phyloP scores from a whole-genome alignment of 2,329 filamentous ascomycete species.

The Xylaria sp. region DNA sequence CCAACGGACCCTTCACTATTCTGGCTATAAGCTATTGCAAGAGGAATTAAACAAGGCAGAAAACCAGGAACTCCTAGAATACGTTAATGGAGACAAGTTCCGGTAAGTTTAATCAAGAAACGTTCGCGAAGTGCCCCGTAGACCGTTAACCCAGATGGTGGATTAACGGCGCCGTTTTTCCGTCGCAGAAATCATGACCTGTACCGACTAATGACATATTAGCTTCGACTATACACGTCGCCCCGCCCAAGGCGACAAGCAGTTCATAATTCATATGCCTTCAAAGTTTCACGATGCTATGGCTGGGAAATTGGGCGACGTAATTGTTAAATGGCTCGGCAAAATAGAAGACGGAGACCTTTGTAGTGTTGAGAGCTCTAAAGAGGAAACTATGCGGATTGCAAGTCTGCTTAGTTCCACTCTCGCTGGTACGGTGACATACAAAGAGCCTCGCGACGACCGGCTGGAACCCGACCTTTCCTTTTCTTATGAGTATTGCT shows the following conservation, averaged over 20 bases:
- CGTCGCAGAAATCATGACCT: too few relatives aligned
- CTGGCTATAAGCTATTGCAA: conserved; percentile 19
- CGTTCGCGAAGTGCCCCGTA: not conserved
- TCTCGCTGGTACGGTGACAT: not conserved
- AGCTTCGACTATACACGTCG: conserved; percentile 27
- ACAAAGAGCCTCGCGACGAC: not conserved
- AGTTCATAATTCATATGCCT: conserved; percentile 25
- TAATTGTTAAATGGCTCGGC: conserved; percentile 4
- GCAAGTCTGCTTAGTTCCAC: conserved; percentile 1
- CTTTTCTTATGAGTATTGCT: not conserved
- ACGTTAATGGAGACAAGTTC: conserved; percentile 5
- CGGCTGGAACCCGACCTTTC: conserved; percentile 20
- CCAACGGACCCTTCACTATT: conserved; percentile 15
- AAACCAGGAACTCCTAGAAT: conserved; percentile 9
- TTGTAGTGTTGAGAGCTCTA: not conserved
- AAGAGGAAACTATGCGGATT: conserved; percentile 11
- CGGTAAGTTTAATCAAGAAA: conserved; percentile 7
- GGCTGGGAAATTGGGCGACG: not conserved
- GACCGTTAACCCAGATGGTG: too few relatives aligned
- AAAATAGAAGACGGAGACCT: conserved; percentile 2
- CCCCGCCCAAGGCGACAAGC: conserved; percentile 23
- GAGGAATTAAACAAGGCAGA: conserved; percentile 21
- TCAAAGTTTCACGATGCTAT: conserved; percentile 11
- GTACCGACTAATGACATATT: conserved; percentile 5
- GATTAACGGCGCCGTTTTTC: too few relatives aligned